A percentile compares a stretch with the other conserved stretches of the same genome.
Conservation (phyloP, 495 filamentous ascomycete genomes). For the Collariella sp. region DNA sequence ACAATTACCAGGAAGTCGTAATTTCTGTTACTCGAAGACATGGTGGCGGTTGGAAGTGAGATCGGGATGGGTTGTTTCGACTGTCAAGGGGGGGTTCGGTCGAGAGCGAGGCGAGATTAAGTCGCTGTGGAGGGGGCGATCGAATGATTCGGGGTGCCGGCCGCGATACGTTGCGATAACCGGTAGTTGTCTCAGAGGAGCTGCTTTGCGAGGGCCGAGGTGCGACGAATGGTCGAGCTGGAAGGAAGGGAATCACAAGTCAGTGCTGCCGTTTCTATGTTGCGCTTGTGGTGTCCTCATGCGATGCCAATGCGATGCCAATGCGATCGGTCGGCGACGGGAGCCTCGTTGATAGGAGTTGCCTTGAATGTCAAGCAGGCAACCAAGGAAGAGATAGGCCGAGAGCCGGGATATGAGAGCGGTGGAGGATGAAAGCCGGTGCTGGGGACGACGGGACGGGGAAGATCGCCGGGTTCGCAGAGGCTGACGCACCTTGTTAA, state of each 20-base stretch:
- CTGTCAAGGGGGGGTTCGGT: neutral
- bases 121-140: neutral
- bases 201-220: neutral
- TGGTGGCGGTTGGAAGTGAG: conserved; percentile 36
- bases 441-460: neutral
- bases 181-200: neutral
- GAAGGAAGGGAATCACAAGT: neutral
- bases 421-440: neutral
- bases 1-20: conserved; percentile 87
- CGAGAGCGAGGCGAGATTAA: neutral
- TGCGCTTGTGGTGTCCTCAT: neutral
- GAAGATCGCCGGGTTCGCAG: neutral
- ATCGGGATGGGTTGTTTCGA: neutral
- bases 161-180: neutral
- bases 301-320: neutral
- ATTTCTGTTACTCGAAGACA: conserved; percentile 95
- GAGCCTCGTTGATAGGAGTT: neutral
- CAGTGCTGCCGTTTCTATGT: neutral
- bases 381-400: neutral
- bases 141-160: neutral
- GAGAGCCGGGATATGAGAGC: neutral
- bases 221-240: conserved; percentile 1
- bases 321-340: too few species aligned
- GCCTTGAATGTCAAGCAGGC: neutral
- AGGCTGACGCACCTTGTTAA: conserved; percentile 13